A percentile compares a stretch with the other conserved stretches of the same genome.
phyloP scores from a whole-genome alignment of 208 protist species.

The Acanthamoeba castellanii region DNA sequence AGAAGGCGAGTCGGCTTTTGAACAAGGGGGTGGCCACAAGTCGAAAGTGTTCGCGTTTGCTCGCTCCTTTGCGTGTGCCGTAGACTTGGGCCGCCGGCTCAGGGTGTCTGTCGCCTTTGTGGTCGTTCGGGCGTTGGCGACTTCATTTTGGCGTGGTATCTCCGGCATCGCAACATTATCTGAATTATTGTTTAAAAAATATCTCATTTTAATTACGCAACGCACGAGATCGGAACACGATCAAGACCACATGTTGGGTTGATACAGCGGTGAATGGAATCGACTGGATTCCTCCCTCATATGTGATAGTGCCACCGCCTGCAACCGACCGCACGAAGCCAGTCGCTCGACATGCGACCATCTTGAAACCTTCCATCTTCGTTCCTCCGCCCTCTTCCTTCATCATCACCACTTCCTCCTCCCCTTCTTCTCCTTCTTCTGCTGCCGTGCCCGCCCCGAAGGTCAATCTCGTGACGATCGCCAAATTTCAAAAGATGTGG shows the following conservation, averaged over 20 bases:
- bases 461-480: not conserved
- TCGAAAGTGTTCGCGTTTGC: too few relatives aligned
- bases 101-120: too few relatives aligned
- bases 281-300: not conserved
- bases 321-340: not conserved
- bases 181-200: not conserved
- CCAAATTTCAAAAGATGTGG: conserved; percentile 60
- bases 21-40: too few relatives aligned
- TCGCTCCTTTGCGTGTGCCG: too few relatives aligned
- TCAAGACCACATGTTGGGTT: not conserved
- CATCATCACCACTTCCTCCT: not conserved
- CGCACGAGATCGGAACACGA: not conserved
- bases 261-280: not conserved
- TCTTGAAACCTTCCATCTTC: not conserved
- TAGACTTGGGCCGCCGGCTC: too few relatives aligned
- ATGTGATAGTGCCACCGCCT: not conserved
- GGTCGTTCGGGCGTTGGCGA: too few relatives aligned
- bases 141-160: too few relatives aligned
- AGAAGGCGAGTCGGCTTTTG: too few relatives aligned
- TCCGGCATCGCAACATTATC: too few relatives aligned
- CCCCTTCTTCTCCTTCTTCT: not conserved
- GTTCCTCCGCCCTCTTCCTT: not conserved
- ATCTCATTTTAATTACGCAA: not conserved
- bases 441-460: not conserved
- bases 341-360: not conserved